Evolutionary conservation across 1,284 basidiomycete genomes (phyloP), one percentile per base, ranked within the genome.

Genomic region (Grifola frondosa): DNA sequence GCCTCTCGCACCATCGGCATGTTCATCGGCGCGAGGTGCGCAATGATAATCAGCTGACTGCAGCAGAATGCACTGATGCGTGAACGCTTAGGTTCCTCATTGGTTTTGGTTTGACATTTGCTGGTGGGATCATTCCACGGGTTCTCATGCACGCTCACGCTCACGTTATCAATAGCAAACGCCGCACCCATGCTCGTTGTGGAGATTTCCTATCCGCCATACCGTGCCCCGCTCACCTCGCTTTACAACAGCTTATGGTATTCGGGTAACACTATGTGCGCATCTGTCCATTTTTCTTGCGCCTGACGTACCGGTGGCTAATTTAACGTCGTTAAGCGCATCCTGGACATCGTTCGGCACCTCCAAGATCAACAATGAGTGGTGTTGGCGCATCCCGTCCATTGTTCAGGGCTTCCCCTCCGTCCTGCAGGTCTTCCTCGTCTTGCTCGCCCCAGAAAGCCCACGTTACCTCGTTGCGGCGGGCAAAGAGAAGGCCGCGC

Each of bases 191-290:
- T 88, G 71, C 66, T 89, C 64, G 80, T 90, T 40, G 81, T 84
- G 28, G 89, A 91, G 61, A 67, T 91, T 19, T 73, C 88, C 1
- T 90, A 89, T 62, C 89, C 88, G 4, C 69, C 76, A 0, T 81
- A 91, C 63, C 85, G 89, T 48, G 85, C 80, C 2, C 78, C 77
- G 5, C 64, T 88, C 33, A 88, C 83, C 4, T 80, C 84, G 3
- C 66, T 78, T 29, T 89, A 88, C 70, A 88, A 89, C 68, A 81
- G 83, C n/a, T 77, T 88, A 38, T 89, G 84, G 85, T 86, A 86
- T 56, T 79, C 82, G 17, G 88, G 87, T 44, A 73, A 84, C 46
- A 85, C 87, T 52, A 59, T 86, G 81, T 83, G 52, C 35, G 78
- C 22, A 5, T 15, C 2, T 28, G 2, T 11, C 22, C 17, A 3